Conservation (phyloP, 257 asterid genomes). For the Nicotiana paniculata region DNA sequence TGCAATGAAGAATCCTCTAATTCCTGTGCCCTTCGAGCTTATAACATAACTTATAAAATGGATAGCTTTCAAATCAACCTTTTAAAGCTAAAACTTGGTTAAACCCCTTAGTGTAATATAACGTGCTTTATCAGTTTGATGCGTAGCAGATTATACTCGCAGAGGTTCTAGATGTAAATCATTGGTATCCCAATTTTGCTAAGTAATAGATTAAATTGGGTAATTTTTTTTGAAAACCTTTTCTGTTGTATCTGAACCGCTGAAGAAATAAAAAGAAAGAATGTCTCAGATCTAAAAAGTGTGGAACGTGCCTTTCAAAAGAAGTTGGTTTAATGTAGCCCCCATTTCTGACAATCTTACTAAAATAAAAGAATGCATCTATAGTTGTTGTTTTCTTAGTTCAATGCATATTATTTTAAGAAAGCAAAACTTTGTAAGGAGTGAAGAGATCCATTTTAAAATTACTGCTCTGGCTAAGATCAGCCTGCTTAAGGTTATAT, state of each 20-base stretch:
- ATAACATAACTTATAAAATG: not conserved
- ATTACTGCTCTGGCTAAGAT: not conserved
- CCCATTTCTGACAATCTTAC: not conserved
- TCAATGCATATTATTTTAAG: not conserved
- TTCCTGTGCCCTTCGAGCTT: not conserved
- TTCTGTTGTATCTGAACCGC: not conserved
- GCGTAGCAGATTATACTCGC: not conserved
- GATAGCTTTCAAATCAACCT: not conserved
- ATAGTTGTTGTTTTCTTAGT: not conserved
- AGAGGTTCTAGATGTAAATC: not conserved
- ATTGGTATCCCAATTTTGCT: not conserved
- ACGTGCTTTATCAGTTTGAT: not conserved
- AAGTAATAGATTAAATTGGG: not conserved
- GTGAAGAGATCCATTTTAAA: not conserved
- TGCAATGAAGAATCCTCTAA: not conserved
- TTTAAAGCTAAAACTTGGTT: not conserved
- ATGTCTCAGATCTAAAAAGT: not conserved
- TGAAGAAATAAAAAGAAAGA: not conserved
- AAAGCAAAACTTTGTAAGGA: not conserved
- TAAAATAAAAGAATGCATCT: not conserved
- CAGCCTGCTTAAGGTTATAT: not conserved
- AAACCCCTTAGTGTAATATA: not conserved
- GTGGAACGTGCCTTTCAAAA: not conserved
- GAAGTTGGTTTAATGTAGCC: not conserved
- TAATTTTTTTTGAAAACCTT: not conserved